Conservation (phyloP, 805 yeast genomes). For the Pichia paraexigua region DNA sequence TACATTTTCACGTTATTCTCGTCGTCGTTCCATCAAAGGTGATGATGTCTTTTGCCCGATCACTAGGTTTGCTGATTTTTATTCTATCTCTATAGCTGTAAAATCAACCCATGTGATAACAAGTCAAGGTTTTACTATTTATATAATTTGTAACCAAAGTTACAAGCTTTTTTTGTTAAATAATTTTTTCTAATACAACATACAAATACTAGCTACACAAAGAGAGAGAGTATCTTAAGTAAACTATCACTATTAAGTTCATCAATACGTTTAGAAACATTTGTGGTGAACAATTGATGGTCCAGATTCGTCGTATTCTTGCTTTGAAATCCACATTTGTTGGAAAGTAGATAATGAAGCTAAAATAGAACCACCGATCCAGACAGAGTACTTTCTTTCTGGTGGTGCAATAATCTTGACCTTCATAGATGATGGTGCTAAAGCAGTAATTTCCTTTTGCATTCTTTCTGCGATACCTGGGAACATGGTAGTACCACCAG, state of each 20-base stretch:
- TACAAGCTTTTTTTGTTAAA: neutral
- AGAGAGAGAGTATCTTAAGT: neutral
- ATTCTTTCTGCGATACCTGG: constrained; percentile 99
- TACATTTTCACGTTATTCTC: neutral
- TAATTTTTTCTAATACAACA: neutral
- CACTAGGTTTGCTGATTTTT: too few relatives aligned
- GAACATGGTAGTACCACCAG: constrained; percentile 99
- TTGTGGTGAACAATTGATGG: constrained; percentile 98
- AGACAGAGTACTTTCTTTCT: constrained; percentile 98
- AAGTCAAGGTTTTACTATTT: too few relatives aligned
- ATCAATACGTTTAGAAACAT: constrained; percentile 55
- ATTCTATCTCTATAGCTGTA: too few relatives aligned
- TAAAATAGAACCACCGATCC: constrained; percentile 99
- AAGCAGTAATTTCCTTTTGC: constrained; percentile 99
- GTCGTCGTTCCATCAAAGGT: too few relatives aligned
- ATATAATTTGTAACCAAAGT: neutral
- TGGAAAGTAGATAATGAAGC: constrained; percentile 99
- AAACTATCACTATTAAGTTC: neutral
- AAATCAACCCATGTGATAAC: too few relatives aligned
- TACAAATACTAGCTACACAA: neutral
- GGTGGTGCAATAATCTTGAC: constrained; percentile 99
- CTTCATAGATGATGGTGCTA: constrained; percentile 99
- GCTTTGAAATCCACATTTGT: constrained; percentile 99
- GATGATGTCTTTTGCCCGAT: too few relatives aligned
- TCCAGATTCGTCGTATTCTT: constrained; percentile 99